phyloP scores from a whole-genome alignment of 768 basidiomycete genomes.

The Brasilioporus rufonigricans region DNA sequence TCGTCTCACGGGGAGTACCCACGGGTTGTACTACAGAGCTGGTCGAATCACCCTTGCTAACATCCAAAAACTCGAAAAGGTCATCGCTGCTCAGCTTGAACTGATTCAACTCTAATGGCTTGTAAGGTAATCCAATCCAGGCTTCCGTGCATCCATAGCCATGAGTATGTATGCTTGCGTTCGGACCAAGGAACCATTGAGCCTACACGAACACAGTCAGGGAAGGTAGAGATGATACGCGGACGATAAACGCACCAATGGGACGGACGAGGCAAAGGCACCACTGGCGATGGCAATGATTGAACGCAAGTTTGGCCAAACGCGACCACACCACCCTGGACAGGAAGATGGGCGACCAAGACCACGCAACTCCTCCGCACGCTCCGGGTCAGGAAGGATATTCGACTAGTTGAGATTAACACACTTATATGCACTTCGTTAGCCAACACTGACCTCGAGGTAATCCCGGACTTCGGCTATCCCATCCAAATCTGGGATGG shows the following conservation, averaged over 20 bases:
- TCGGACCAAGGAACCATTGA: not conserved
- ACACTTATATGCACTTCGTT: not conserved
- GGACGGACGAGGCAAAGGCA: no score
- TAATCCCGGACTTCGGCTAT: no score
- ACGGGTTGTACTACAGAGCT: not conserved
- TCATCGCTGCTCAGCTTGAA: not conserved
- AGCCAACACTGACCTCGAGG: not conserved
- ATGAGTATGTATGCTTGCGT: not conserved
- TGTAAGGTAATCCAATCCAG: not conserved
- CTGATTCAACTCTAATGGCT: no score
- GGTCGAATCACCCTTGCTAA: not conserved
- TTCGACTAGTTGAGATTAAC: not conserved
- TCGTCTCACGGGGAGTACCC: no score
- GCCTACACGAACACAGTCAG: not conserved
- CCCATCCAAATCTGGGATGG: no score
- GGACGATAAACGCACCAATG: no score
- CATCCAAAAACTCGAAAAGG: slow-evolving; percentile 1
- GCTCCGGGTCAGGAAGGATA: not conserved
- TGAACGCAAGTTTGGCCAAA: no score
- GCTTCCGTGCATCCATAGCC: not conserved
- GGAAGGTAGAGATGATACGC: not conserved
- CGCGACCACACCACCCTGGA: slow-evolving; percentile 15
- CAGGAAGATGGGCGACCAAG: not conserved
- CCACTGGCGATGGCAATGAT: no score
- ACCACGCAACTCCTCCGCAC: slow-evolving; percentile 12